Conservation (phyloP, 441 rosid genomes). For the Arabidopsis hybrid region DNA sequence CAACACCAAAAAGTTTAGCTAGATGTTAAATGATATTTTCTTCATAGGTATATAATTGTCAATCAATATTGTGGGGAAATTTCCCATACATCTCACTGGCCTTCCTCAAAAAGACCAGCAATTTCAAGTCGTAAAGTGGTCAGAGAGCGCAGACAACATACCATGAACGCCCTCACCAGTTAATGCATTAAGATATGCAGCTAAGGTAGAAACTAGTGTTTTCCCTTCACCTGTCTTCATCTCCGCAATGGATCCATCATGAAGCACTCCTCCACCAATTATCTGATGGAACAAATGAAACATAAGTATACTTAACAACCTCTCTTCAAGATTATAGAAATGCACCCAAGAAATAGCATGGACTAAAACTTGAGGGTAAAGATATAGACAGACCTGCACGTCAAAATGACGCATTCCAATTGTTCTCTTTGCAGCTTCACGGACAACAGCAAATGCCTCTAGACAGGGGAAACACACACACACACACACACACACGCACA, state of each 20-base stretch:
- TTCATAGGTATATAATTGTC: neutral
- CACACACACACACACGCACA: neutral
- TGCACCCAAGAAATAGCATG: slow-evolving; percentile 1
- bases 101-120: slow-evolving; percentile 24
- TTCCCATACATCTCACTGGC: slow-evolving; percentile 12
- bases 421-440: slow-evolving; percentile 95
- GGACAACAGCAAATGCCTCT: slow-evolving; percentile 98
- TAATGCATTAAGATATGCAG: slow-evolving; percentile 95
- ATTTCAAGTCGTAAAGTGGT: slow-evolving; percentile 2
- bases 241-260: slow-evolving; percentile 97
- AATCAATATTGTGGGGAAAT: neutral
- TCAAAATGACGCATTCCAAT: slow-evolving; percentile 99
- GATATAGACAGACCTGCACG: slow-evolving; percentile 69
- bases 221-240: slow-evolving; percentile 99
- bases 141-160: slow-evolving; percentile 48
- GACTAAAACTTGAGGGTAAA: slow-evolving; percentile 2
- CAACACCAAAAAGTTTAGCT: slow-evolving; percentile 34
- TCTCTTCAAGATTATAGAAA: slow-evolving; percentile 22
- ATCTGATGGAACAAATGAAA: slow-evolving; percentile 56
- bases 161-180: slow-evolving; percentile 97
- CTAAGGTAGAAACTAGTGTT: slow-evolving; percentile 92
- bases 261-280: slow-evolving; percentile 96
- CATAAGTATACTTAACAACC: slow-evolving; percentile 30
- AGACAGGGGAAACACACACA: slow-evolving; percentile 19
- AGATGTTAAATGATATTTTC: neutral